phyloP scores from a whole-genome alignment of 2,329 filamentous ascomycete genomes.

The Diaporthe capsici region DNA sequence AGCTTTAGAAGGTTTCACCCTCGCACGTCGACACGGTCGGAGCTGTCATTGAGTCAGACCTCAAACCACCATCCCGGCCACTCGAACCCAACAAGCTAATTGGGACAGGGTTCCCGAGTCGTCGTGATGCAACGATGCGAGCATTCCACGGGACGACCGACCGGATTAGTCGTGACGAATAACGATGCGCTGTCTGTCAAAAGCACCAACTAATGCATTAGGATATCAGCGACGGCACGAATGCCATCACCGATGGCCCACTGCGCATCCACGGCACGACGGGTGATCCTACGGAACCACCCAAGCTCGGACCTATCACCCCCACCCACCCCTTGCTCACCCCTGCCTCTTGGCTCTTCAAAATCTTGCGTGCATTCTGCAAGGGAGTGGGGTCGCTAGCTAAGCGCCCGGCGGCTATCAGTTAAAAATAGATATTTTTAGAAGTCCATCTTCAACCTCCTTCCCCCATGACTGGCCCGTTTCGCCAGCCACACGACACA shows the following conservation, averaged over 20 bases:
- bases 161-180: background rate
- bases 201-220: background rate
- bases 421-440: constrained; percentile 36
- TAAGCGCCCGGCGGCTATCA: constrained; percentile 40
- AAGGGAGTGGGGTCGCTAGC: constrained; percentile 23
- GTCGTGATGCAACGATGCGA: constrained; percentile 27
- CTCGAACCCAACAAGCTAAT: constrained; percentile 1
- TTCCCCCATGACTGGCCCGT: constrained; percentile 12
- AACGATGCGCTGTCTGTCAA: background rate
- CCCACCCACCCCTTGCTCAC: constrained; percentile 23
- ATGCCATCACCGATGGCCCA: background rate
- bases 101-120: constrained; percentile 21
- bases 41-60: constrained; percentile 10
- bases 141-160: constrained; percentile 10
- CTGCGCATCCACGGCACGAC: constrained; percentile 16
- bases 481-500: constrained; percentile 18
- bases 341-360: constrained; percentile 24
- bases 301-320: constrained; percentile 32
- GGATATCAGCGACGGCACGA: constrained; percentile 7
- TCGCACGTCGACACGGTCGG: background rate
- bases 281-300: constrained; percentile 16
- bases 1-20: constrained; percentile 28
- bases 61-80: constrained; percentile 30
- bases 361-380: constrained; percentile 28
- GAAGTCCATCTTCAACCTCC: constrained; percentile 14